Percentiles rank a stretch among this genome's conserved stretches.
phyloP scores from a whole-genome alignment of 305 asterid genomes.

The Fraxinus latifolia region DNA sequence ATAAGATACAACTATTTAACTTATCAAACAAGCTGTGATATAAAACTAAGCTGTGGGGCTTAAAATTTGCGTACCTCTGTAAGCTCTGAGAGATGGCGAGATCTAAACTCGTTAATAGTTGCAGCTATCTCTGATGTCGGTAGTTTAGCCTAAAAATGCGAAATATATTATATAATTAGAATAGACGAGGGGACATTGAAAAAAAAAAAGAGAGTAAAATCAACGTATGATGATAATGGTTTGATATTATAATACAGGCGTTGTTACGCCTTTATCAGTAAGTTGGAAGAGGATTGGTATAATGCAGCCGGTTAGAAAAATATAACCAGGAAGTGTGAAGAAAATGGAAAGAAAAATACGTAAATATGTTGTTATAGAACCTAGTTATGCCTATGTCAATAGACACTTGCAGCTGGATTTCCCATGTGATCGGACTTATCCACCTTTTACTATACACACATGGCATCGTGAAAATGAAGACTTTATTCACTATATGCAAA shows the following conservation, averaged over 20 bases:
- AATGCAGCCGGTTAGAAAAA: neutral
- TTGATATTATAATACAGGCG: neutral
- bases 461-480: neutral
- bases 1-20: neutral
- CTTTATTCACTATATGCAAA: neutral
- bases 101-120: conserved; percentile 87
- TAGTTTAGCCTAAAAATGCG: conserved; percentile 65
- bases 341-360: neutral
- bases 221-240: neutral
- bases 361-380: neutral
- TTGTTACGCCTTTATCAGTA: neutral
- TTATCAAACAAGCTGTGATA: neutral
- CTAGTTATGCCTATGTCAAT: neutral
- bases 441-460: neutral
- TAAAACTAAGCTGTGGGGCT: neutral
- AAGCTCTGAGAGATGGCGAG: conserved; percentile 97
- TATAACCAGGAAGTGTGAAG: neutral
- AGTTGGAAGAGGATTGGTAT: neutral
- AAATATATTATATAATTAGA: neutral
- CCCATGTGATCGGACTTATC: neutral
- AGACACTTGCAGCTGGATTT: neutral
- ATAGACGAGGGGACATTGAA: neutral
- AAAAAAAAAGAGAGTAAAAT: neutral
- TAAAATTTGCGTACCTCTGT: conserved; percentile 66
- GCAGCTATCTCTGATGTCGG: conserved; percentile 90